These are phyloP conservation scores for Solanum piurae DNA, from an alignment of 257 asterid species.

Conservation along the genomic window DNA sequence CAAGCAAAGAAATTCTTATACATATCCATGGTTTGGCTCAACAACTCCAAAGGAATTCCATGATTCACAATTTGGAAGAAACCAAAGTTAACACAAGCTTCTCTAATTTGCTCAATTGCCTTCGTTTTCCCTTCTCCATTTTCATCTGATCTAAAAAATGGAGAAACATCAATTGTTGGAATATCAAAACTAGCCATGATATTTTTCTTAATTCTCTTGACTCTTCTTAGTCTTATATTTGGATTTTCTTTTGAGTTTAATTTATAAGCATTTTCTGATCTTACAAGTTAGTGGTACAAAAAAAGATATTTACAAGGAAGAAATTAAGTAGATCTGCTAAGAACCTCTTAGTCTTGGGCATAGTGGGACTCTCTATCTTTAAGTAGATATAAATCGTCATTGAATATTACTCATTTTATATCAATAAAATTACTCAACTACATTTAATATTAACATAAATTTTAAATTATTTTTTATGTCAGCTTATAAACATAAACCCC, in stretches of 20 bases:
- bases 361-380: too few relatives aligned
- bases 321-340: too few relatives aligned
- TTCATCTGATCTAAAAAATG: not conserved
- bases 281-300: not conserved
- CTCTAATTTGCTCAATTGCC: not conserved
- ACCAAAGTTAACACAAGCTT: slow-evolving; percentile 28
- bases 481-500: too few relatives aligned
- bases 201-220: not conserved
- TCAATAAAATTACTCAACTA: too few relatives aligned
- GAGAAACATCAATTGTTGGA: not conserved
- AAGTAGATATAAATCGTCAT: too few relatives aligned
- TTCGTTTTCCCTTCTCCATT: not conserved
- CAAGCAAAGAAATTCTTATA: slow-evolving; percentile 18
- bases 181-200: not conserved
- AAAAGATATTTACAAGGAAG: too few relatives aligned
- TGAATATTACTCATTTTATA: too few relatives aligned
- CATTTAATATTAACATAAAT: too few relatives aligned
- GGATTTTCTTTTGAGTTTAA: not conserved
- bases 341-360: too few relatives aligned
- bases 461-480: too few relatives aligned
- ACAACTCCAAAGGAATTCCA: slow-evolving; percentile 22
- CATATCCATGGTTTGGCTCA: slow-evolving; percentile 19
- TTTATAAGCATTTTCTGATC: not conserved
- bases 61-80: slow-evolving; percentile 36
- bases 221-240: not conserved